Evolutionary conservation across 108 stramenopile species (phyloP).

Genomic region (Cylindrotheca closterium): DNA sequence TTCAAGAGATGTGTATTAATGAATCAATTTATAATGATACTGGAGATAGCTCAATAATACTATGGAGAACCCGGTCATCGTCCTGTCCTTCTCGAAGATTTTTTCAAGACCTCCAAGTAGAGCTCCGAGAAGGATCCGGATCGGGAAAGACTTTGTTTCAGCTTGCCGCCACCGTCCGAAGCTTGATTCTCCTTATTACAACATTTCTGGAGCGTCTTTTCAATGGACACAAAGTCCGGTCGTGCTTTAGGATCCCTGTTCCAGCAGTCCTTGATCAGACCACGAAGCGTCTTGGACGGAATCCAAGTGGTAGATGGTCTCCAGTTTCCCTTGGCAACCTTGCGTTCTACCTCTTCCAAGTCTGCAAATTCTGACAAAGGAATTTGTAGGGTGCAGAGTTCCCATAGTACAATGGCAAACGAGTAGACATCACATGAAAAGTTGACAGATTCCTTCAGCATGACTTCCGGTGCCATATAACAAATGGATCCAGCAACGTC

Average conservation of each 20-base stretch:
- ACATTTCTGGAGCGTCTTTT: not conserved
- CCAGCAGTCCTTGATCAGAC: conserved; percentile 17
- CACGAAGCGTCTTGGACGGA: conserved; percentile 28
- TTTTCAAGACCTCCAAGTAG: too few relatives aligned
- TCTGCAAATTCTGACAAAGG: conserved; percentile 24
- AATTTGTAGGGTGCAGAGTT: conserved; percentile 32
- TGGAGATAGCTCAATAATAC: too few relatives aligned
- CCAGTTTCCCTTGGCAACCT: conserved; percentile 15
- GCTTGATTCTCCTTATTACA: not conserved
- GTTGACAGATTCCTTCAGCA: conserved; percentile 9
- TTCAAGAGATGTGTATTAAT: too few relatives aligned
- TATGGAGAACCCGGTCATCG: too few relatives aligned
- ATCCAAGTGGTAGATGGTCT: conserved; percentile 11
- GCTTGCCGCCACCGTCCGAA: too few relatives aligned
- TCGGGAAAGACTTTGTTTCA: too few relatives aligned
- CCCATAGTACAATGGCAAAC: conserved; percentile 41
- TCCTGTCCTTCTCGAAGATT: too few relatives aligned
- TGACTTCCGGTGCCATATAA: conserved; percentile 61
- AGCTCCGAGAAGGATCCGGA: too few relatives aligned
- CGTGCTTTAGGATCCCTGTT: not conserved
- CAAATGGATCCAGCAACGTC: conserved; percentile 43
- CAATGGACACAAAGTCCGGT: not conserved
- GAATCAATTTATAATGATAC: too few relatives aligned
- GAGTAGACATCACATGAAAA: conserved; percentile 45
- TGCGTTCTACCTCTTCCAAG: conserved; percentile 13